Conservation (phyloP, 2,329 filamentous ascomycete genomes). For the Colletotrichum noveboracense region DNA sequence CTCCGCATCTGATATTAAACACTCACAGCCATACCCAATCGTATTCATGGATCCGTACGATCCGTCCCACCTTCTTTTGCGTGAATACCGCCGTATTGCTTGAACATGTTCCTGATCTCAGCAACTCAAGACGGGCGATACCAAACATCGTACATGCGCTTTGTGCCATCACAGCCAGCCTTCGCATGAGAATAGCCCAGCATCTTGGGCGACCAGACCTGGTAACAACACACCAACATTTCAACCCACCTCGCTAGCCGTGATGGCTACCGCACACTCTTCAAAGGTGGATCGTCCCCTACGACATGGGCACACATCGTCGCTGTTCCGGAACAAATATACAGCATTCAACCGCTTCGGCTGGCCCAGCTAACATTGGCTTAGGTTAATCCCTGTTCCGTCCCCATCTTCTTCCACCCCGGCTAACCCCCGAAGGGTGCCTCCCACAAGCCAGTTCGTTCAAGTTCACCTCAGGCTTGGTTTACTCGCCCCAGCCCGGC, state of each 20-base stretch:
- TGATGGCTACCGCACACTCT: background rate
- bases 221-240: background rate
- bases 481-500: background rate
- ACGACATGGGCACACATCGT: background rate
- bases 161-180: background rate
- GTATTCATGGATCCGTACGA: background rate
- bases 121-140: background rate
- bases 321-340: background rate
- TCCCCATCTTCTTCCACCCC: background rate
- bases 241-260: background rate
- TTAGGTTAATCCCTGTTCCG: background rate
- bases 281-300: background rate
- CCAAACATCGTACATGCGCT: background rate
- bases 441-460: background rate
- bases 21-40: background rate
- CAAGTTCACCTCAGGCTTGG: background rate
- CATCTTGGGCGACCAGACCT: background rate
- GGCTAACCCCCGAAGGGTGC: background rate
- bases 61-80: background rate
- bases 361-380: background rate
- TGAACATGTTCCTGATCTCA: background rate
- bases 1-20: background rate
- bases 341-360: background rate
- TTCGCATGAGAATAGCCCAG: background rate
- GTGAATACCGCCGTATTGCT: background rate